Conservation (phyloP, 306 rosid species). For the Leucaena leucocephala region DNA sequence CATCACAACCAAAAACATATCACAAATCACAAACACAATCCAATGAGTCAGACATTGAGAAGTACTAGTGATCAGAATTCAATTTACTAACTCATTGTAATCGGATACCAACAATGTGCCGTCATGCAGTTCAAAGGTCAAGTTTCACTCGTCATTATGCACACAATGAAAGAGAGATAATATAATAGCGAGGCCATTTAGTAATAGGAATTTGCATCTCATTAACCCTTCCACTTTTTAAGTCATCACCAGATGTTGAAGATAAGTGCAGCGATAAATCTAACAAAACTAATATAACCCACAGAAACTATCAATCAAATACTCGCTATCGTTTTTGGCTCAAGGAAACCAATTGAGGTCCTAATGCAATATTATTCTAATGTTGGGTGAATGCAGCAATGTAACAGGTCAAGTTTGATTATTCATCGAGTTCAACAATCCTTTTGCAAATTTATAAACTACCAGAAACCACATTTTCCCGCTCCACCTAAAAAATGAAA, state of each 20-base stretch:
- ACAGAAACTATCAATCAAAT: neutral
- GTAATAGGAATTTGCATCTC: neutral
- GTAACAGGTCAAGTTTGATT: neutral
- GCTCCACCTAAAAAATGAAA: neutral
- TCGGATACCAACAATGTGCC: neutral
- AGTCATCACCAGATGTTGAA: neutral
- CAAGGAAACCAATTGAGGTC: neutral
- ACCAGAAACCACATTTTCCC: neutral
- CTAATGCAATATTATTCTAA: neutral
- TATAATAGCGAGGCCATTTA: neutral
- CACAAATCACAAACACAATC: neutral
- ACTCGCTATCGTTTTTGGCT: neutral
- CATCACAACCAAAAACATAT: neutral
- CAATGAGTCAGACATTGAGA: neutral
- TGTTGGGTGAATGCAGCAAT: neutral
- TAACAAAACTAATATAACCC: neutral
- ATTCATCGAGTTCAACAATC: neutral
- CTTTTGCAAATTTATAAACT: neutral
- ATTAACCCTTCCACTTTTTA: neutral
- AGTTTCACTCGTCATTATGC: neutral
- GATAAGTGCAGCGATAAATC: neutral
- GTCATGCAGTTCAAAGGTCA: neutral
- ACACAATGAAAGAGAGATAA: neutral
- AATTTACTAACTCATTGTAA: neutral
- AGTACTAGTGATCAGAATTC: neutral